Evolutionary conservation across 805 yeast species (phyloP).

Genomic region (Candida montana): DNA sequence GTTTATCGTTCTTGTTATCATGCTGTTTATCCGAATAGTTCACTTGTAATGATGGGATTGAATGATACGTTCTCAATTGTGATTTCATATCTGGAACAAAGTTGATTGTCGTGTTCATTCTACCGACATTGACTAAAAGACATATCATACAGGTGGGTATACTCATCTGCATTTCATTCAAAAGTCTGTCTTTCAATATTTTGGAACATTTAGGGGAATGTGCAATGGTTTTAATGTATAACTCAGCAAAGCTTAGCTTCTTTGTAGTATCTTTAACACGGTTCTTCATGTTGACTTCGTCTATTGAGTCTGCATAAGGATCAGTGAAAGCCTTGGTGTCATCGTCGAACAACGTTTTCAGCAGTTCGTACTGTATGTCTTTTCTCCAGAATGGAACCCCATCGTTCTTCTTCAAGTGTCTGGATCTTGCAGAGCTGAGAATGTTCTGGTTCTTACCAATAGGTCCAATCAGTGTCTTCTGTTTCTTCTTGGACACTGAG

Average conservation of each 20-base stretch:
- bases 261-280: conserved; percentile 32
- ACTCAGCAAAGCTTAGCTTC: conserved; percentile 71
- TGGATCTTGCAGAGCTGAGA: conserved; percentile 29
- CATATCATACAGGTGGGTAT: conserved; percentile 76
- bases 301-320: conserved; percentile 41
- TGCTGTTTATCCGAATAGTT: conserved; percentile 34
- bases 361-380: conserved; percentile 82
- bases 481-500: conserved; percentile 4
- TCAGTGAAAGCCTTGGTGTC: conserved; percentile 62
- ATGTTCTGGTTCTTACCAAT: conserved; percentile 14
- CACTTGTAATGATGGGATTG: conserved; percentile 84
- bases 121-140: conserved; percentile 81
- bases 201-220: conserved; percentile 80
- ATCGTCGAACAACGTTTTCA: conserved; percentile 60
- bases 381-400: conserved; percentile 89
- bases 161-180: conserved; percentile 56
- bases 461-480: conserved; percentile 7
- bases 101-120: conserved; percentile 92
- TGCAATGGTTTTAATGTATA: conserved; percentile 77
- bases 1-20: conserved; percentile 51
- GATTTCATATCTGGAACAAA: conserved; percentile 95
- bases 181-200: conserved; percentile 70
- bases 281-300: conserved; percentile 26
- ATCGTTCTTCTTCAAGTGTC: conserved; percentile 80
- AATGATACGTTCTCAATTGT: conserved; percentile 86